Conservation (phyloP, 306 rosid species). For the Boehmeria nivea region DNA sequence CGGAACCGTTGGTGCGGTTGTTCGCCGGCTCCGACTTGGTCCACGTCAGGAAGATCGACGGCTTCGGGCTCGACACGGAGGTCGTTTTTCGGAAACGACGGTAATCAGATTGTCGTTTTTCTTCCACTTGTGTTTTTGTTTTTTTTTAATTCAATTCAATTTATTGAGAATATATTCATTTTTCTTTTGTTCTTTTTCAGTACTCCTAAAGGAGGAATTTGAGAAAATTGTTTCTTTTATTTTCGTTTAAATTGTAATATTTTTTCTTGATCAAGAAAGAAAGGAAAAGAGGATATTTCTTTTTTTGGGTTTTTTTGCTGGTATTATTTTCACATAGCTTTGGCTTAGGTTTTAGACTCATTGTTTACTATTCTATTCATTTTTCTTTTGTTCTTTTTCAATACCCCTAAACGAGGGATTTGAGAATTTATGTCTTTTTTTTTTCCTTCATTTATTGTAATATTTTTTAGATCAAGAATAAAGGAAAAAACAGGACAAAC, state of each 20-base stretch:
- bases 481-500: background rate
- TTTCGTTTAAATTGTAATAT: too few relatives aligned
- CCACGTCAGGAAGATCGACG: slow-evolving; percentile 56
- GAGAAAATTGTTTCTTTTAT: too few relatives aligned
- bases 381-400: background rate
- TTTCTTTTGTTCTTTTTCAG: background rate
- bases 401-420: too few relatives aligned
- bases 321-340: too few relatives aligned
- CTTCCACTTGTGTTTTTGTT: background rate
- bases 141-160: background rate
- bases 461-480: background rate
- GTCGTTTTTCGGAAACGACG: slow-evolving; percentile 51
- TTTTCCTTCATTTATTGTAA: background rate
- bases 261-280: too few relatives aligned
- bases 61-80: slow-evolving; percentile 86
- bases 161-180: background rate
- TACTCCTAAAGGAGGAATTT: background rate
- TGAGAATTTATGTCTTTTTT: too few relatives aligned
- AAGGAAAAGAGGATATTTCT: too few relatives aligned
- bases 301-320: background rate
- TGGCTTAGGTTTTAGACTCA: too few relatives aligned
- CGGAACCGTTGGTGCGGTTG: slow-evolving; percentile 48
- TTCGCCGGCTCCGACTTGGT: slow-evolving; percentile 47
- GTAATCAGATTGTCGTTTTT: slow-evolving; percentile 7
- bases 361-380: too few relatives aligned